Evolutionary conservation across 306 rosid genomes (phyloP), one percentile per base, ranked within the genome.

Genomic region (Dalbergia cochinchinensis): DNA sequence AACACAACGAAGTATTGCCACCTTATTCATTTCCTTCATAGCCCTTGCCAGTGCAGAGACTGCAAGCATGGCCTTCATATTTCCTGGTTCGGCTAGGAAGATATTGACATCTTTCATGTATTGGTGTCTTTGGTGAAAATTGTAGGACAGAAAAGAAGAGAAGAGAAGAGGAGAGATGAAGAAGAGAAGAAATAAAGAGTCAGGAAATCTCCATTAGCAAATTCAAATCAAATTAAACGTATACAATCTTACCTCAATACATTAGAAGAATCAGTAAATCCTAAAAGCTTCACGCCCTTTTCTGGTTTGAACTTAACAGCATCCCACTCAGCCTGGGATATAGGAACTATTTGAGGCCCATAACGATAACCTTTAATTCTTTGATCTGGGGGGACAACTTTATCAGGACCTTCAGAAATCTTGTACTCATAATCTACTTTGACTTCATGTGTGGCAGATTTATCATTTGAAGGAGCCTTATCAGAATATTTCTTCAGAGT

Each of bases 291-390:
- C 79, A 91, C 92, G 69, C 97, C 68, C 84, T 94, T 94, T 82
- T 94, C 99, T 18, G 99, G 94, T 84, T 92, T 91, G 87, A 92
- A 94, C 83, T 90, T 92, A 58, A 91, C 92, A 20, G 97, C 92
- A 19, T 92, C 97, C 99, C 95, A 92, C 63, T 91, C 95, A 11
- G 89, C 86, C 65, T 90, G 65, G 20, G 99, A 88, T 87, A 94
- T 88, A 16, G 99, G 99, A 86, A 94, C 84, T 59, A 94, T 86
- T 86, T 94, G 97, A 77, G 99, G 97, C 66, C 99, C 99, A 79
- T 94, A 94, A 55, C 94, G 89, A 80, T 91, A 94, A 53, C 99
- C 97, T 87, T 86, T 94, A 81, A 94, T 92, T 80, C 99, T 89
- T 83, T 86, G 97, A 37, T 94, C 95, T 11, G 97, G 97, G 65